A percentile compares a stretch with the other conserved stretches of the same genome.
Conservation (phyloP, 2,329 filamentous ascomycete species). For the Epichloe gansuensis region DNA sequence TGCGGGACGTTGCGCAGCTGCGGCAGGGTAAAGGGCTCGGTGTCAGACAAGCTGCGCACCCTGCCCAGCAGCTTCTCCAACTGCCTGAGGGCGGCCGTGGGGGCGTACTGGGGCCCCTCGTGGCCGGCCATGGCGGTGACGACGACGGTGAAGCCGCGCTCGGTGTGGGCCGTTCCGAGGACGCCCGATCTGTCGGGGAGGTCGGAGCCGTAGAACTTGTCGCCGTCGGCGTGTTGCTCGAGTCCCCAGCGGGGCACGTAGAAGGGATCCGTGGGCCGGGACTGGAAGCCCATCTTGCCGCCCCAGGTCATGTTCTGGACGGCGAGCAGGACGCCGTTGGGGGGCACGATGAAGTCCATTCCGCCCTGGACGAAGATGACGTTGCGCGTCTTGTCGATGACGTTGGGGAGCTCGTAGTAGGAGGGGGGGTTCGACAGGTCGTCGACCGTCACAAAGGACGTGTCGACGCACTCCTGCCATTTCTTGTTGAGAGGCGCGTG, state of each 20-base stretch:
- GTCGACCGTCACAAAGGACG: conserved; percentile 3
- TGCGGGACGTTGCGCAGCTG: conserved; percentile 10
- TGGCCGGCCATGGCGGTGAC: conserved; percentile 53
- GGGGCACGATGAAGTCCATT: conserved; percentile 54
- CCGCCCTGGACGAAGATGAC: conserved; percentile 63
- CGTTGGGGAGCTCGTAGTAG: conserved; percentile 48
- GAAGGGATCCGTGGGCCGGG: conserved; percentile 45
- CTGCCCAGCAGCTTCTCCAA: conserved; percentile 65
- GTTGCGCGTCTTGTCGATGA: conserved; percentile 32
- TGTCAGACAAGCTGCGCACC: conserved; percentile 40
- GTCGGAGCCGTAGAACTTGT: conserved; percentile 22
- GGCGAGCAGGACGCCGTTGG: conserved; percentile 55
- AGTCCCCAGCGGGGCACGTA: conserved; percentile 42
- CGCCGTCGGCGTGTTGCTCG: too few species aligned
- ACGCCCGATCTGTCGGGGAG: conserved; percentile 50
- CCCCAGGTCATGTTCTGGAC: conserved; percentile 78
- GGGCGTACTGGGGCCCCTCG: conserved; percentile 55
- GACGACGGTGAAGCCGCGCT: conserved; percentile 63
- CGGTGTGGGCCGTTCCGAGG: conserved; percentile 57
- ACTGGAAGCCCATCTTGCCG: conserved; percentile 56
- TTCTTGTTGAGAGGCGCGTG: conserved; percentile 40
- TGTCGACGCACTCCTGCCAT: conserved; percentile 8
- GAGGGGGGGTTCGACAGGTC: conserved; percentile 35
- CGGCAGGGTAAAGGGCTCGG: conserved; percentile 22
- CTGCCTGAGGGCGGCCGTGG: conserved; percentile 55